phyloP scores from a whole-genome alignment of 108 stramenopile species.

The Skeletonema menzelii region DNA sequence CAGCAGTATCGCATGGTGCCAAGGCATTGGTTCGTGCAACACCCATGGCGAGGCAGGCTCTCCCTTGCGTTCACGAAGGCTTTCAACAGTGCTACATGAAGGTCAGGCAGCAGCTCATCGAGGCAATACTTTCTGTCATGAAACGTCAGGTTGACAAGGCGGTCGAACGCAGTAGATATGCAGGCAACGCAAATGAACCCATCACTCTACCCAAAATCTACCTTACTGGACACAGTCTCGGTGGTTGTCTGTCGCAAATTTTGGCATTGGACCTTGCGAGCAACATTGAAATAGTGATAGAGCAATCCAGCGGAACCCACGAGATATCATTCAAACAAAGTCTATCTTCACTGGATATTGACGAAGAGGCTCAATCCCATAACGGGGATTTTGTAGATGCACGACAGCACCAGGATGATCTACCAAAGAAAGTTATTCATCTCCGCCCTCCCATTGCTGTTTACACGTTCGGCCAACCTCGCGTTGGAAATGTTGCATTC shows the following conservation, averaged over 20 bases:
- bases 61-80: constrained; percentile 80
- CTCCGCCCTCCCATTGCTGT: constrained; percentile 77
- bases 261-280: constrained; percentile 76
- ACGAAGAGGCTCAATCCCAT: constrained; percentile 11
- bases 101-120: constrained; percentile 65
- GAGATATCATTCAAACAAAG: constrained; percentile 12
- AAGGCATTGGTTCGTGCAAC: constrained; percentile 62
- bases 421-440: constrained; percentile 26
- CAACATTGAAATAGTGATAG: constrained; percentile 70
- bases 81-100: constrained; percentile 69
- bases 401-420: not conserved
- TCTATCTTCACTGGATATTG: constrained; percentile 17
- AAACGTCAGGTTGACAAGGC: constrained; percentile 71
- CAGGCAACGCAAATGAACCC: constrained; percentile 38
- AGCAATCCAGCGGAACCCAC: constrained; percentile 17
- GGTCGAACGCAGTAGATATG: constrained; percentile 21
- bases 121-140: constrained; percentile 52
- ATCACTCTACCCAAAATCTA: constrained; percentile 82
- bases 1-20: constrained; percentile 40
- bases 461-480: constrained; percentile 72
- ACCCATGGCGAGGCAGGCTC: constrained; percentile 64
- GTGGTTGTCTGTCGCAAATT: constrained; percentile 73
- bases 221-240: constrained; percentile 72
- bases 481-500: constrained; percentile 57
- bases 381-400: constrained; percentile 22